Evolutionary conservation across 768 basidiomycete genomes (phyloP).

Genomic region (Auriscalpium orientale): DNA sequence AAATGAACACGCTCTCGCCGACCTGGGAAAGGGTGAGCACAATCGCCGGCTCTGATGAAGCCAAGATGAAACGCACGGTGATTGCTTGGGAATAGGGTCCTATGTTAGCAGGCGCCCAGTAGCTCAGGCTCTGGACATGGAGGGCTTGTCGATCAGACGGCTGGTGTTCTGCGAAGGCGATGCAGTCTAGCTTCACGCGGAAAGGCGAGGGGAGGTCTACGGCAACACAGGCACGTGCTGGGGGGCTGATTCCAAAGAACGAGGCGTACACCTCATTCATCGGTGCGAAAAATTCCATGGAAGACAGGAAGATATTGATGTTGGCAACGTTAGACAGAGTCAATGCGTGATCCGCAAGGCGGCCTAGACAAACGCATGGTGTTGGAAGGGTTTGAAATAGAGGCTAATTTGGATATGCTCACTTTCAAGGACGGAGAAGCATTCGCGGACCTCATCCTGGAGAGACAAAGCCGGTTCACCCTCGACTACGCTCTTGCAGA

Average conservation of each 20-base stretch:
- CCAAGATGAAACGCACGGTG: conserved; percentile 38
- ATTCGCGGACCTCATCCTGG: conserved; percentile 63
- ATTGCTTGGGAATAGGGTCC: conserved; percentile 97
- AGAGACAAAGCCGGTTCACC: conserved; percentile 32
- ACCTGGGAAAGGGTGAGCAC: conserved; percentile 37
- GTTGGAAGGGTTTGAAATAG: not conserved
- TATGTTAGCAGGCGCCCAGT: conserved; percentile 99
- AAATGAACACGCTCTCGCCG: conserved; percentile 73
- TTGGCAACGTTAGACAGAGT: conserved; percentile 55
- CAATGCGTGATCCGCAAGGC: conserved; percentile 41
- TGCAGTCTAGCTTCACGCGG: conserved; percentile 66
- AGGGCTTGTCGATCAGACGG: conserved; percentile 55
- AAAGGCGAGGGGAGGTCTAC: conserved; percentile 54
- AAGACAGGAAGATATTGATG: conserved; percentile 77
- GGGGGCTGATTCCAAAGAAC: conserved; percentile 88
- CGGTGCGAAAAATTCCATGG: conserved; percentile 69
- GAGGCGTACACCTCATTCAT: conserved; percentile 75
- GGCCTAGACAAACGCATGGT: conserved; percentile 28
- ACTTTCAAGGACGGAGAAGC: conserved; percentile 66
- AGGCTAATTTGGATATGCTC: conserved; percentile 7
- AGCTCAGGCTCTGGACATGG: conserved; percentile 93
- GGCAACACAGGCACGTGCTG: conserved; percentile 90
- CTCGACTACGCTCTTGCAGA: conserved; percentile 28
- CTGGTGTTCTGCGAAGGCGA: conserved; percentile 51
- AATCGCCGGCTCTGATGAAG: not conserved